phyloP scores from a whole-genome alignment of 306 rosid genomes.

The Cucurbita pepo region DNA sequence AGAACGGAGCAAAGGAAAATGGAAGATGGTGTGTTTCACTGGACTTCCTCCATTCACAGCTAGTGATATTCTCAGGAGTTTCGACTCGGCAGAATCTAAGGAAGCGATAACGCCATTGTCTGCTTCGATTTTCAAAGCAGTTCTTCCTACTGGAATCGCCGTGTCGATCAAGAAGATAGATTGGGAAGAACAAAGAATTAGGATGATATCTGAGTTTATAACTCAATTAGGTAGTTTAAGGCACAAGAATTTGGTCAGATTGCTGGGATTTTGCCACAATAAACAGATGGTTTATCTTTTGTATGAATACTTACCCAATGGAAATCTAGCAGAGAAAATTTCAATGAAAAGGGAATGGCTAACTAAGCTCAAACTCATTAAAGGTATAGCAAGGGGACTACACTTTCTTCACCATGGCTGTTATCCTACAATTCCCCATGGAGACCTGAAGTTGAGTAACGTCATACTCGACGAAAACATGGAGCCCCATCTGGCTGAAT shows the following conservation, averaged over 20 bases:
- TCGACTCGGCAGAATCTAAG: conserved; percentile 30
- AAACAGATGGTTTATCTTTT: conserved; percentile 57
- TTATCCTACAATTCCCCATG: conserved; percentile 70
- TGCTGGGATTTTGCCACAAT: conserved; percentile 66
- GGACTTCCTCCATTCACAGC: conserved; percentile 85
- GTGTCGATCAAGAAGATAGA: conserved; percentile 68
- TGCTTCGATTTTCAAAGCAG: conserved; percentile 37
- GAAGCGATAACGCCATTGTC: conserved; percentile 26
- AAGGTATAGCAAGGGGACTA: conserved; percentile 65
- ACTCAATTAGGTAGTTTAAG: conserved; percentile 51
- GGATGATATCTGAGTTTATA: conserved; percentile 32
- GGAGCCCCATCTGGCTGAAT: conserved; percentile 79
- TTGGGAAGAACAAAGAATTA: conserved; percentile 38
- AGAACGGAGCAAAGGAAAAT: conserved; percentile 30
- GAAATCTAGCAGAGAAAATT: conserved; percentile 61
- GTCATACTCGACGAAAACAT: conserved; percentile 74
- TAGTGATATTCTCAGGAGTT: conserved; percentile 60
- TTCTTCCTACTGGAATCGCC: conserved; percentile 85
- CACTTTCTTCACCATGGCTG: conserved; percentile 84
- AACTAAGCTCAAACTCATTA: conserved; percentile 44
- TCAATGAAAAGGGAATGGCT: conserved; percentile 50
- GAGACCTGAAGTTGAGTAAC: conserved; percentile 65
- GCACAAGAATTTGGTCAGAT: conserved; percentile 50
- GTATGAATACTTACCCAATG: conserved; percentile 69
- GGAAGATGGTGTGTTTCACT: conserved; percentile 72